Evolutionary conservation across 1,284 basidiomycete species (phyloP), one percentile per base, ranked within the genome.

Genomic region (Sanghuangporus baumii): DNA sequence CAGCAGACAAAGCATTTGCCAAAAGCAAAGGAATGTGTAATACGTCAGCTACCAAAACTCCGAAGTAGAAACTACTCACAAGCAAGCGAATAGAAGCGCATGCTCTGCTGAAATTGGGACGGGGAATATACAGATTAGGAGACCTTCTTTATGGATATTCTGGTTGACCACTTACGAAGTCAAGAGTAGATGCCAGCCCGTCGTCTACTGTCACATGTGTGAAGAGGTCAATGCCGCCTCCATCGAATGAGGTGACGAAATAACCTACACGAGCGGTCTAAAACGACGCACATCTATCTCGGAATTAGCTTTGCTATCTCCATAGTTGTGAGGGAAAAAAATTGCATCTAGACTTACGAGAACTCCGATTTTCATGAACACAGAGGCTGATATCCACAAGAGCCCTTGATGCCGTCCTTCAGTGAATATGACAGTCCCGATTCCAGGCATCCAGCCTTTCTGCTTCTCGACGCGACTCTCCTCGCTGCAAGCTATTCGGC

Each of bases 331-430:
- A 26, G 47, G n/a, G 16, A 54, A 9, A 8, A 2, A 11, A n/a
- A 54, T 36, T 8, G 31, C 7, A 26, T 7, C 18, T 8, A 4
- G 2, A 57, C 60, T 41, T 20, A 61, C 60, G 23, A 61, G 60
- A 41, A 61, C 46, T 14, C 60, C 60, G 18, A 57, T 20, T 43
- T 61, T 61, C 54, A 50, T 50, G 12, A 61, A 2, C 14, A 57
- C 47, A n/a, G 47, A 34, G 0, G 34, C 6, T n/a, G 48, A 14
- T 3, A 51, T 18, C 54, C 60, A 61, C 11, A 37, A 38, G 18
- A 61, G 11, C 2, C 60, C 60, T 43, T 61, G 60, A n/a, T 23
- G 54, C 36, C 38, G 20, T 41, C 37, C 59, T 18, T 26, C 50
- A 18, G 23, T 23, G 36, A 16, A 40, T 23, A 41, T 9, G 7